Evolutionary conservation across 257 asterid species (phyloP), one percentile per base, ranked within the genome.

Genomic region (Capsicum baccatum): DNA sequence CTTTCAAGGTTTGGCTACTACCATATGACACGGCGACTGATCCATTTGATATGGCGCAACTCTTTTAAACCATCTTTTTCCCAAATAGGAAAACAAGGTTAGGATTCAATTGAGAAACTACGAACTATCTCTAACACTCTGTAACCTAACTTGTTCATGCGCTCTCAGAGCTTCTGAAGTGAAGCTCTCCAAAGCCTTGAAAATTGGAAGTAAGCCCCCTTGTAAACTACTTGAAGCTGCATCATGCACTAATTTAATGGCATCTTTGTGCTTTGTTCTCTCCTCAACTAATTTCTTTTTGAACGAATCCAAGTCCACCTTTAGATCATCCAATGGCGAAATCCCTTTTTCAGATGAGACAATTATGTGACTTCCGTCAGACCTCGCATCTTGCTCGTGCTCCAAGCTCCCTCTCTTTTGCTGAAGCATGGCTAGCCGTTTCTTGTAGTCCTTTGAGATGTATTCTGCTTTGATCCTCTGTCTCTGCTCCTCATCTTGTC

Each of bases 191-290:
- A 97, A 85, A 6, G 98, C 98, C 91, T 91, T 94, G 87, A 97
- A 97, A 82, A 97, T 94, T 44, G 99, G 98, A 82, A 97, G 93
- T 4, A 97, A 84, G 39, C 98, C 98, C 5, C 99, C 97, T 82
- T 93, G 97, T 70, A 95, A 89, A 62, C 98, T 95, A 71, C 91
- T 94, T 1, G 99, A 93, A 85, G 96, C 98, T 1, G 98, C 98
- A 17, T 94, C 98, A 10, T 95, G 95, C 66, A 94, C 97, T 73
- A 94, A 84, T 84, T 92, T 97, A 88, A 91, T 85, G 2, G 97
- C 95, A 78, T 95, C 98, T 90, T 93, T 92, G 86, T 97, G 98
- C 84, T 92, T 95, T 39, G 89, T 84, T 84, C 94, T 89, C 95
- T 95, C 98, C 86, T 94, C 98, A 0, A 89, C 87, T 87, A 95